Base-by-base conservation (phyloP, 1,139 yeast species). In the Suhomyces bolitotheri region DNA sequence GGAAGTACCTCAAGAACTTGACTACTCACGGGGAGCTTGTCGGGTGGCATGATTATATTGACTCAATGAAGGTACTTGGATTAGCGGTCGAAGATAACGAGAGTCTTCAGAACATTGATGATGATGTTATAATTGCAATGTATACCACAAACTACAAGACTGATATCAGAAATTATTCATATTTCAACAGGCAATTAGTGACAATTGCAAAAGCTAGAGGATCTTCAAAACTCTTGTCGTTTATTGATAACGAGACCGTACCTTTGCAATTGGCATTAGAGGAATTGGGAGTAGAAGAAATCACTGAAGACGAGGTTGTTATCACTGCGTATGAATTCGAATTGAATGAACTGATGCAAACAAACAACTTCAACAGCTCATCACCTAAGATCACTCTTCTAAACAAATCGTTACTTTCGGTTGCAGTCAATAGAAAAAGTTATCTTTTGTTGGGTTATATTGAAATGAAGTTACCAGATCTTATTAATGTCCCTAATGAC, bases 281-380 rank as follows among this genome's bases (percentile, higher is more conserved):
- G 1, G 70, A 73, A 11, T 60, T 88, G 31, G 82, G 78, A 11
- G 73, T 83, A 16, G 82, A 76, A 46, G 78, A 75, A 23, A 69
- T 77, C 5, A 82, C 87, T 4, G 94, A 83, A 51, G 92, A 83
- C 50, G 94, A 84, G 41, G 78, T 84, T 27, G 76, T 84, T 4
- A 69, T 79, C 22, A 82, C 92, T 1, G 88, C 90, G 0, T 81
- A 74, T 47, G 79, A 82, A 39, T 69, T 80, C 34, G 80, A 80
- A 41, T 60, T 73, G 3, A 75, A 74, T 32, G 92, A 83, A 34
- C 80, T 88, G 0, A 58, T 87, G 34, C 71, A 78, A 36, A 63
- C 80, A 0, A 71, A 84, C 41, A 92, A 87, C 2, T 58, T 75
- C 24, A 62, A 56, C 22, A 37, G 53, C 5, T 62, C 38, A 57